Evolutionary conservation across 2,329 filamentous ascomycete genomes (phyloP), one percentile per base, ranked within the genome.

Genomic region (Huntiella abstrusa): DNA sequence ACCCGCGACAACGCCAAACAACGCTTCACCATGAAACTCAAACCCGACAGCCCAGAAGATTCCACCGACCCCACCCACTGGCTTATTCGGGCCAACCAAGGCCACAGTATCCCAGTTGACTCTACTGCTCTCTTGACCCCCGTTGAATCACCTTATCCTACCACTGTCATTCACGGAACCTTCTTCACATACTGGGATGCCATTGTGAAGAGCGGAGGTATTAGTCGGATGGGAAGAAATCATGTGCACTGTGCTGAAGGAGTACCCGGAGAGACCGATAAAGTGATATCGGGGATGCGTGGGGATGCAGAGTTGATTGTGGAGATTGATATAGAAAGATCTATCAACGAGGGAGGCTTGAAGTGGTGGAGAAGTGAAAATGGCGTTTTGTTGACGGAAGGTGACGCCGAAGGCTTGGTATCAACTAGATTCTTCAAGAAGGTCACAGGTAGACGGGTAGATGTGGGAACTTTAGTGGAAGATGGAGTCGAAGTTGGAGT

Each of bases 21-120:
- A 61, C 82, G 91, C 35, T 98, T 92, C 66, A 74, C 77, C 1
- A 68, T 96, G 56, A 78, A 85, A 45, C 28, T 39, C 11, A 50
- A 47, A 35, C 37, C 58, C 6, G 47, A 48, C 12, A 54, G 55
- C 36, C 56, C 57, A 46, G 55, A 57, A 8, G 52, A 55, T 13
- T 58, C 59, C 15, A 57, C 58, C 6, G 66, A 80, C 43, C 70
- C 83, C 0, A 60, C 69, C 0, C 69, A 81, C 59, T 95, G 79
- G 66, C 69, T 92, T 32, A 95, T 98, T 63, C 85, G 91, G 56
- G 91, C 91, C 22, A 94, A 92, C 57, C 91, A 96, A 64, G 91
- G 91, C 46, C 91, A 96, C 66, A 85, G 76, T 55, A 83, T 98
- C 57, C 75, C 77, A 56, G 64, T 77, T 33, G 79, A 83, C 22